These are phyloP conservation scores for Rubus parviflorus DNA, from an alignment of 306 rosid genomes.

Conservation along the genomic window DNA sequence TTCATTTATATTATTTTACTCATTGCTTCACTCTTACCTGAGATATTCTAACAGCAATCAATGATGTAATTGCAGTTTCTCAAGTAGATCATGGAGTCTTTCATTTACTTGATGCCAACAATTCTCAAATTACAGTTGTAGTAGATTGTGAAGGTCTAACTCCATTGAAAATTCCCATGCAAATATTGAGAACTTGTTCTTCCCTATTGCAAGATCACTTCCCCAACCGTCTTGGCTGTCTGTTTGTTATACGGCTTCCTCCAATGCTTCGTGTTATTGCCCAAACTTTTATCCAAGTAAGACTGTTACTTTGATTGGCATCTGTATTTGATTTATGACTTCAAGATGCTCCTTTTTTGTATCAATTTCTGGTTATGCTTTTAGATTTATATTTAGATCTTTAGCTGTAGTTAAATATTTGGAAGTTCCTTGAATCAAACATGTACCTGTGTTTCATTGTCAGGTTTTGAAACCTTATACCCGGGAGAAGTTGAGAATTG, in stretches of 20 bases:
- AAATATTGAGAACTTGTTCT: slow-evolving; percentile 78
- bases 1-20: slow-evolving; percentile 9
- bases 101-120: slow-evolving; percentile 62
- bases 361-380: background rate
- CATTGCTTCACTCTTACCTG: slow-evolving; percentile 15
- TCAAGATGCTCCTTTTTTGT: background rate
- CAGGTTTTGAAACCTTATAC: slow-evolving; percentile 82
- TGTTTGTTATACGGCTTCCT: slow-evolving; percentile 81
- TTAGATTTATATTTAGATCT: too few species aligned
- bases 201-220: slow-evolving; percentile 91
- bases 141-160: slow-evolving; percentile 96
- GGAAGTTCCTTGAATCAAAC: slow-evolving; percentile 13
- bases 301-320: slow-evolving; percentile 19
- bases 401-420: background rate
- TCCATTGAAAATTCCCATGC: slow-evolving; percentile 86
- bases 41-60: slow-evolving; percentile 29
- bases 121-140: slow-evolving; percentile 75
- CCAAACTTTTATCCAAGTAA: slow-evolving; percentile 82
- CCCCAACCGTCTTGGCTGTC: slow-evolving; percentile 90
- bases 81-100: slow-evolving; percentile 84
- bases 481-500: slow-evolving; percentile 71
- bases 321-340: background rate
- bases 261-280: slow-evolving; percentile 78
- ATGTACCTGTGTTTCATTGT: slow-evolving; percentile 17
- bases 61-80: slow-evolving; percentile 68